Base-by-base conservation (phyloP, 768 basidiomycete genomes). In the Mycena crocata region DNA sequence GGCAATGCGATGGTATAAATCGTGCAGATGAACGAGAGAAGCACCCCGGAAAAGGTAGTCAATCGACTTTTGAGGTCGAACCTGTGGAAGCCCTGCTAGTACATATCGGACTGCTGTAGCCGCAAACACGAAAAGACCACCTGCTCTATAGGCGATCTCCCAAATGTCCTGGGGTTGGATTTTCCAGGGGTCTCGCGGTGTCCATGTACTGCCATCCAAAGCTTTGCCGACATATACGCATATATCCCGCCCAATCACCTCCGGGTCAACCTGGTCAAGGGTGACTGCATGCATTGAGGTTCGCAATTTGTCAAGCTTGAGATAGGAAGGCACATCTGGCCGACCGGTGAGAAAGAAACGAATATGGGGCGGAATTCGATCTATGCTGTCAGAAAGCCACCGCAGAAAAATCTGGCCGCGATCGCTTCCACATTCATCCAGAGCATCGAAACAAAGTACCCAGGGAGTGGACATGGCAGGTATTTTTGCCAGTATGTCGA, bases 341-440 rank as follows among this genome's bases (percentile, higher is more conserved):
- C 48, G 26, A 7, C 28, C 48, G 31, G 48, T 49, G n/a, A 49
- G 28, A 31, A 49, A 30, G 48, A 49, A 49, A 8, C 48, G 48
- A 10, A 49, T 49, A 15, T 49, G 48, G 3, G 8, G 5, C 3
- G 48, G 48, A 14, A 49, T 49, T 21, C 17, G 48, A 31, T 8
- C 28, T 28, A 49, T 49, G 21, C 48, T 49, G 21, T 49, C 48
- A 12, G 48, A 49, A 12, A 49, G 48, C 48, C 48, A 49, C 12
- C 48, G 26, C 3, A 49, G 30, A 31, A 49, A 30, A 10, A 31
- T 31, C 21, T 49, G 48, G 30, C 48, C 48, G 31, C 28, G 30
- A n/a, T 49, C 48, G 8, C 31, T 31, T 49, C 48, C 48, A 49
- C 48, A 49, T 49, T 49, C 48, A 30, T 49, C 48, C 26, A 49